phyloP scores from a whole-genome alignment of 805 yeast species.

The Wickerhamiella domercqiae region DNA sequence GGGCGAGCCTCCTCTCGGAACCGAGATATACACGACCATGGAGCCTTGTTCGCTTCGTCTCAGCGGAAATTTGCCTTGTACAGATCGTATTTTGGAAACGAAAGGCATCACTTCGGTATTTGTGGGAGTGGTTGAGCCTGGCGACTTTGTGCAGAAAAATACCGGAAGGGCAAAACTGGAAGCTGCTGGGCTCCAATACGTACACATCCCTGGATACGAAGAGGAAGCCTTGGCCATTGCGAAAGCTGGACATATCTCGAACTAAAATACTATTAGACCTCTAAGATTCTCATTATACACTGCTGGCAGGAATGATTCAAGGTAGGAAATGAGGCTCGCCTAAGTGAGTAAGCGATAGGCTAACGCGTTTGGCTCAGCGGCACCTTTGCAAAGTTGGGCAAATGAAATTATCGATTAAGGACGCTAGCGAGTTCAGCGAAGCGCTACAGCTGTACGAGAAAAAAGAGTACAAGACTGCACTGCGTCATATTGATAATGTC shows the following conservation, averaged over 20 bases:
- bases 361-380: no score
- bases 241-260: constrained; percentile 42
- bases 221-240: constrained; percentile 55
- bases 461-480: constrained; percentile 75
- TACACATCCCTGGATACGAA: constrained; percentile 74
- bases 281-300: neutral
- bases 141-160: constrained; percentile 70
- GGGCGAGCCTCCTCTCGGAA: constrained; percentile 49
- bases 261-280: neutral
- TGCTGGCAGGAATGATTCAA: no score
- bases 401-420: constrained; percentile 30
- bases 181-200: constrained; percentile 48
- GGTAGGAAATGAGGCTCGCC: no score
- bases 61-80: constrained; percentile 84
- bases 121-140: constrained; percentile 88
- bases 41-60: constrained; percentile 86
- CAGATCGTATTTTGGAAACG: constrained; percentile 52
- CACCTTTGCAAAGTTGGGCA: no score
- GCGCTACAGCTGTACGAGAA: constrained; percentile 72
- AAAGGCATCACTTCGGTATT: constrained; percentile 51
- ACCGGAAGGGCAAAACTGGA: constrained; percentile 41
- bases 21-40: constrained; percentile 87
- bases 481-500: constrained; percentile 58
- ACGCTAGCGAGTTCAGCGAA: constrained; percentile 59
- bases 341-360: no score